Evolutionary conservation across 1,139 yeast species (phyloP).

Genomic region (Hemisphaericaspora xylofermentans): DNA sequence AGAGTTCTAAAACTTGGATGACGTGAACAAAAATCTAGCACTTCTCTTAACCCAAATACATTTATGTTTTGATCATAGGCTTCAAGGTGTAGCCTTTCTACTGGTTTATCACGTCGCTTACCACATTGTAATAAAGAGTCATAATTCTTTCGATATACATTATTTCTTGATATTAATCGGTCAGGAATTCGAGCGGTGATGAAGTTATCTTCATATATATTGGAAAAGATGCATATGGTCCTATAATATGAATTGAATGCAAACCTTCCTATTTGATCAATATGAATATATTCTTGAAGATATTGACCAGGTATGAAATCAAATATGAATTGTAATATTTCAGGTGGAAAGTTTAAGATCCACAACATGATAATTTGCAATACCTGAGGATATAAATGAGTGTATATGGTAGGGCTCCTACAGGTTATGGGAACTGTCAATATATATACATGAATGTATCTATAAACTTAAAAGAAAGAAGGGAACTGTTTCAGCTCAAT

Average conservation of each 20-base stretch:
- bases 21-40: not conserved
- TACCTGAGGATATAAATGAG: too few relatives aligned
- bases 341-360: not conserved
- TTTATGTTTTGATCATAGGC: not conserved
- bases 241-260: constrained; percentile 1
- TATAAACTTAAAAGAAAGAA: too few relatives aligned
- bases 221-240: not conserved
- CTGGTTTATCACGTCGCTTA: not conserved
- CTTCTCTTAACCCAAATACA: not conserved
- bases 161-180: not conserved
- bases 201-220: not conserved
- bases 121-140: not conserved
- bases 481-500: too few relatives aligned
- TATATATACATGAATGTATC: too few relatives aligned
- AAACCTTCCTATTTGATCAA: not conserved
- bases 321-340: not conserved
- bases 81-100: not conserved
- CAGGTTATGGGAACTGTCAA: too few relatives aligned
- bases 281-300: not conserved
- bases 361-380: not conserved
- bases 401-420: too few relatives aligned
- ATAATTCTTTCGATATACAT: not conserved
- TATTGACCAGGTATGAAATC: not conserved
- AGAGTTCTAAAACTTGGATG: not conserved
- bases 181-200: not conserved